Evolutionary conservation across 306 rosid species (phyloP), one percentile per base, ranked within the genome.

Genomic region (Gillenia trifoliata): DNA sequence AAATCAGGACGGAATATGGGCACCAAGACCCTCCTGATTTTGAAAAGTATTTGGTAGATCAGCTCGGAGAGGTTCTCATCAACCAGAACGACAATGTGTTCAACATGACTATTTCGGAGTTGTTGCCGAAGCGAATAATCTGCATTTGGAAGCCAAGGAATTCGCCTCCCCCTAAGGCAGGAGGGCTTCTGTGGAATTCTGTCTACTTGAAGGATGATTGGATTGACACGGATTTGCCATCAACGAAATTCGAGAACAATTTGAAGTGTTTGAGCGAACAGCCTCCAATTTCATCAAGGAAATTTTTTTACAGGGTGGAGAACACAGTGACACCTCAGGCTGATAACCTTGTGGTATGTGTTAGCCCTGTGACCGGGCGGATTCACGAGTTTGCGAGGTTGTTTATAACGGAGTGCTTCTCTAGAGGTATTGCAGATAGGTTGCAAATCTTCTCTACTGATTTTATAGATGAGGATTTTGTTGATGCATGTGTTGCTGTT

Each of bases 101-200:
- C 9, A 78, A 66, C 0, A 93, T 88, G 78, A 91, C 88, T 1
- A 52, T 93, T 4, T 30, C 89, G 0, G 97, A 91, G 29, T 8
- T 93, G 52, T 68, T 93, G 50, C 98, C 98, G 0, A 86, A 72
- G 84, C 83, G 97, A 28, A 23, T 93, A 11, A 77, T 93, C 20
- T 93, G 98, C 11, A 82, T 93, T 11, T 93, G 98, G 97, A 93
- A 86, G 85, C 97, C 94, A 10, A 88, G 90, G 60, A 88, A 86
- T 17, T 83, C 90, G 28, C 73, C 90, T 5, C 85, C 74, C 19
- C 94, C 96, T 0, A 84, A 87, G 50, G 31, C 68, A 1, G 98
- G 97, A 5, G 71, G 88, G 4, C 77, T 80, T 34, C 68, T 93
- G 0, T 93, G 97, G 98, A 70, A 82, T 36, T 81, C 82, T 0